Percentiles rank a stretch among this genome's conserved stretches.
Evolutionary conservation across 345 rosid species (phyloP).

Genomic region (Balakata baccata): DNA sequence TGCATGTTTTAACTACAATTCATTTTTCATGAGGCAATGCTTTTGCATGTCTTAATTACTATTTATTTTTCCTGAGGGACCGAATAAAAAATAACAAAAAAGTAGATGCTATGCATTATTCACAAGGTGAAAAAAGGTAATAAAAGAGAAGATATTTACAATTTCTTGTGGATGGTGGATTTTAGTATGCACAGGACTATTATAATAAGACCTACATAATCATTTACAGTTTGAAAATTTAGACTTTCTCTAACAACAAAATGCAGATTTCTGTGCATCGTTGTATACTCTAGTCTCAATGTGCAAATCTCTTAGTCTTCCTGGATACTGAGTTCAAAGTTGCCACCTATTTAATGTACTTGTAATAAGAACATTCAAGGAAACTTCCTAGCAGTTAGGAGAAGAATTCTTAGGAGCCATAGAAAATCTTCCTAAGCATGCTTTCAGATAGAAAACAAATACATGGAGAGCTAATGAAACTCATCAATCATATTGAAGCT

Average conservation of each 20-base stretch:
- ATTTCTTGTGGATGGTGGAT: too few species aligned
- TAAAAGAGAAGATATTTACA: too few species aligned
- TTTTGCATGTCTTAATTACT: too few species aligned
- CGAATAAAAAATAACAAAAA: too few species aligned
- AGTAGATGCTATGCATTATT: too few species aligned
- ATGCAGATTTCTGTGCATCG: not conserved
- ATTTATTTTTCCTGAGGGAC: too few species aligned
- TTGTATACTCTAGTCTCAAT: not conserved
- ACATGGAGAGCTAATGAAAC: not conserved
- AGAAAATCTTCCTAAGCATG: slow-evolving; percentile 2
- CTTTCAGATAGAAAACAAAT: not conserved
- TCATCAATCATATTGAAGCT: too few species aligned
- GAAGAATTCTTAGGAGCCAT: not conserved
- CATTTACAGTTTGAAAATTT: not conserved
- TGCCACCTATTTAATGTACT: slow-evolving; percentile 24
- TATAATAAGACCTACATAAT: too few species aligned
- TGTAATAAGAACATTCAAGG: slow-evolving; percentile 29
- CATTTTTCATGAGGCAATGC: too few species aligned
- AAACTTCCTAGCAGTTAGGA: slow-evolving; percentile 37
- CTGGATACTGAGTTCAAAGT: slow-evolving; percentile 7
- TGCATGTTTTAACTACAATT: too few species aligned
- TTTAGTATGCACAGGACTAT: too few species aligned
- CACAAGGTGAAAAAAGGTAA: too few species aligned
- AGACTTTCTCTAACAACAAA: not conserved
- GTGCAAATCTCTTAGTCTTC: not conserved